Conservation (phyloP, 768 basidiomycete genomes). For the Hirschioporus abietinus region DNA sequence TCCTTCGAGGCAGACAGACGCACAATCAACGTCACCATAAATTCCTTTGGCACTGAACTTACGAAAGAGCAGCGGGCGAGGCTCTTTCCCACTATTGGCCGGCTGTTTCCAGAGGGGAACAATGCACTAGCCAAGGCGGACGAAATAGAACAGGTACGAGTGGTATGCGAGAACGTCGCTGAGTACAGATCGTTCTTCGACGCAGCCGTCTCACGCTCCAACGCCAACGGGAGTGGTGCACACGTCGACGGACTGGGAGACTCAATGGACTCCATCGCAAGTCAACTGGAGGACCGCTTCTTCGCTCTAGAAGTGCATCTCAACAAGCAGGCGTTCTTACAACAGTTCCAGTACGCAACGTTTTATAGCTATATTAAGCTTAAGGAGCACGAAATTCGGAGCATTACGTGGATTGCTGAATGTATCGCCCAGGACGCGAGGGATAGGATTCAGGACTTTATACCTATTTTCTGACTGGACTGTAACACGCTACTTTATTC, state of each 20-base stretch:
- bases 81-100: conserved; percentile 91
- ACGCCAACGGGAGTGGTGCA: conserved; percentile 23
- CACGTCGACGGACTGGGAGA: conserved; percentile 23
- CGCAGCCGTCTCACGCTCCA: conserved; percentile 28
- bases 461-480: conserved; percentile 70
- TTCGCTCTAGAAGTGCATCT: conserved; percentile 89
- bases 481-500: neutral
- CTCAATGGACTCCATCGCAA: conserved; percentile 43
- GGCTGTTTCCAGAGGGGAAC: conserved; percentile 93
- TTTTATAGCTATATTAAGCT: conserved; percentile 91
- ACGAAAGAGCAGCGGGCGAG: conserved; percentile 92
- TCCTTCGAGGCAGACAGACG: conserved; percentile 96
- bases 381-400: conserved; percentile 88
- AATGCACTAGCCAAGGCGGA: conserved; percentile 91
- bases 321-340: conserved; percentile 93
- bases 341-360: conserved; percentile 93
- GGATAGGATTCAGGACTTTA: conserved; percentile 93
- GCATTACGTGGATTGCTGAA: conserved; percentile 92
- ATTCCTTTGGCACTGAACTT: conserved; percentile 95
- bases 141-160: conserved; percentile 89
- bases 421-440: conserved; percentile 96
- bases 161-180: conserved; percentile 77
- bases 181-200: conserved; percentile 93
- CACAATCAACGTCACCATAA: conserved; percentile 97
- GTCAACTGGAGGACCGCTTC: conserved; percentile 88